These are phyloP conservation scores for Clavariopsis aquatica DNA, from an alignment of 495 filamentous ascomycete genomes.

Conservation along the genomic window DNA sequence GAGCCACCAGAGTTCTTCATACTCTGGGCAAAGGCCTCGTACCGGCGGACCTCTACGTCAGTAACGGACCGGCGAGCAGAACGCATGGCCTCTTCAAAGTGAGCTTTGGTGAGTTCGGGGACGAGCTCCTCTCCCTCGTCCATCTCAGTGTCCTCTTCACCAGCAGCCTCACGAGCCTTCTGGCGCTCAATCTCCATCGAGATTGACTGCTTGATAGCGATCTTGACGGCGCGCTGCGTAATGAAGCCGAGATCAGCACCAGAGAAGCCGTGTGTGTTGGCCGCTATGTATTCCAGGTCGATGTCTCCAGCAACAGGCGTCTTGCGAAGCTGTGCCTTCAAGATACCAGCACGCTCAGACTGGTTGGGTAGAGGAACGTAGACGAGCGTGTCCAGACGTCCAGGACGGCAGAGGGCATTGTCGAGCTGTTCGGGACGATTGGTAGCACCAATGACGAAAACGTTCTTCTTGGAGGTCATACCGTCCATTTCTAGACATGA, in stretches of 20 bases:
- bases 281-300: slow-evolving; percentile 86
- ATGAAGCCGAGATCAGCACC: slow-evolving; percentile 99
- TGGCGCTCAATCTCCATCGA: slow-evolving; percentile 78
- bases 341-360: slow-evolving; percentile 78
- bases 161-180: slow-evolving; percentile 85
- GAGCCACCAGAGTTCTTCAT: slow-evolving; percentile 97
- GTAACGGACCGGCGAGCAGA: slow-evolving; percentile 88
- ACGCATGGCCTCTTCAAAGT: slow-evolving; percentile 99
- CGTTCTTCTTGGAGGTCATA: slow-evolving; percentile 99
- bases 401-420: slow-evolving; percentile 94
- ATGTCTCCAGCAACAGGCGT: slow-evolving; percentile 88
- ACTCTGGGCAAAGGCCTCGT: slow-evolving; percentile 97
- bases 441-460: slow-evolving; percentile 98
- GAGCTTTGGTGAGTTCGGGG: slow-evolving; percentile 90
- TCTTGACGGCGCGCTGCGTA: slow-evolving; percentile 97
- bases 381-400: slow-evolving; percentile 96
- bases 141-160: slow-evolving; percentile 70
- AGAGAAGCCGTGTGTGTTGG: slow-evolving; percentile 97
- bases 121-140: slow-evolving; percentile 92
- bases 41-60: slow-evolving; percentile 94
- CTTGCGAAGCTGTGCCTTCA: slow-evolving; percentile 97
- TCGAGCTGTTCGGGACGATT: slow-evolving; percentile 98
- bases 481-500: slow-evolving; percentile 82
- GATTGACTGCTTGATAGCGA: slow-evolving; percentile 99
- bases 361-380: slow-evolving; percentile 97